A percentile compares a stretch with the other conserved stretches of the same genome.
Evolutionary conservation across 2,329 filamentous ascomycete genomes (phyloP).

Genomic region (Clarireedia paspali): DNA sequence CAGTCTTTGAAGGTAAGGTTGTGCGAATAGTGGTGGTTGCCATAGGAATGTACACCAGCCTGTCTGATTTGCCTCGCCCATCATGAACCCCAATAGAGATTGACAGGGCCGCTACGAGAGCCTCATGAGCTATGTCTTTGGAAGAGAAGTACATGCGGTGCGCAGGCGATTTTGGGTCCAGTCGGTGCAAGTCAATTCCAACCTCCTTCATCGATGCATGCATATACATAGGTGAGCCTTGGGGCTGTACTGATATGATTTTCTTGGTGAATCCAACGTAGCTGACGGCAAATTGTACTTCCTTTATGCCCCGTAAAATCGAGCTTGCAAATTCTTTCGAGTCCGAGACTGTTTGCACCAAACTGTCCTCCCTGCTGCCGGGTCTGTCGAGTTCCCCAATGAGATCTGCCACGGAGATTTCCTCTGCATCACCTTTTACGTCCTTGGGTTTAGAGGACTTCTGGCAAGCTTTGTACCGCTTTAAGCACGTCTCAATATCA

Average conservation of each 20-base stretch:
- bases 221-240: constrained; percentile 65
- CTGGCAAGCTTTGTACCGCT: constrained; percentile 44
- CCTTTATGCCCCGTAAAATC: constrained; percentile 84
- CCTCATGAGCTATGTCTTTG: constrained; percentile 90
- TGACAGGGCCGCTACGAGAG: constrained; percentile 82
- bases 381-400: constrained; percentile 65
- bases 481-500: constrained; percentile 61
- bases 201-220: constrained; percentile 95
- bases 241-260: constrained; percentile 59
- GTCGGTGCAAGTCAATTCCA: constrained; percentile 81
- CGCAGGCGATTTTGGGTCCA: constrained; percentile 86
- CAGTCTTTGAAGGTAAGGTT: constrained; percentile 87
- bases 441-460: constrained; percentile 23
- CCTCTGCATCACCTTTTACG: constrained; percentile 38
- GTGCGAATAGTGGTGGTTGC: constrained; percentile 92
- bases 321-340: constrained; percentile 90
- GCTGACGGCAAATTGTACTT: constrained; percentile 91
- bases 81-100: constrained; percentile 89
- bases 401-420: constrained; percentile 64
- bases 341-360: constrained; percentile 80
- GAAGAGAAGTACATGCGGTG: constrained; percentile 98
- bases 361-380: constrained; percentile 48
- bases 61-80: constrained; percentile 75
- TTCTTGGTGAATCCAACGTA: constrained; percentile 82
- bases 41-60: constrained; percentile 92